Evolutionary conservation across 2,329 filamentous ascomycete species (phyloP), one percentile per base, ranked within the genome.

Genomic region (Apiospora hydei): DNA sequence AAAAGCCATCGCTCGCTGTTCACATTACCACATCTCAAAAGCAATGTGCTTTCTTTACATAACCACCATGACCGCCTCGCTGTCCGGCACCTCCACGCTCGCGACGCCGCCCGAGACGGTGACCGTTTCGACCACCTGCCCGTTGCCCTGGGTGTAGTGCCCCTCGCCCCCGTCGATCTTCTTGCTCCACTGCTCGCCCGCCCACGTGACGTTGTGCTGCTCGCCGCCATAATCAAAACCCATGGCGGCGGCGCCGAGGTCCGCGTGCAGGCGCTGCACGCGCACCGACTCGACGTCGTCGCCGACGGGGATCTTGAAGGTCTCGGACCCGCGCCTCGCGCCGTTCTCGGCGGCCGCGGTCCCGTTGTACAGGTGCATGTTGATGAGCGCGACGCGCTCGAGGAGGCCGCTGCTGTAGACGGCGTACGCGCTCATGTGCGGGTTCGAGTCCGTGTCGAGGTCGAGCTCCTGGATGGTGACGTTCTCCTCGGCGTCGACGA

Each of bases 171-270:
- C 26, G 53, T 76, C 73, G 18, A 76, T 44, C n/a, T 67, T 72
- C 34, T 74, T 73, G 5, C 67, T 73, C 75, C 76, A 77, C 69
- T 77, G 76, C 72, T 77, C 72, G 6, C 76, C 76, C 30, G 75
- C 76, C 73, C 75, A 77, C 4, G 78, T 80, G n/a, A 79, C 77
- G 69, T 78, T 79, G 41, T 79, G 73, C 43, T 75, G 71, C 4
- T 76, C 71, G 4, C 77, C 77, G 26, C 77, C 76, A 13, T 76
- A 73, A 34, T 80, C 79, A 67, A 78, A 76, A 24, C 72, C 72
- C 24, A 57, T 49, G n/a, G 73, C 75, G 24, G 69, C 66, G 16
- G 73, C 71, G 26, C 75, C 75, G 24, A 71, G 47, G 7, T 75
- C 73, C 21, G 75, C 72, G 24, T 70, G 74, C 53, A 75, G 67